Evolutionary conservation across 1,284 basidiomycete species (phyloP).

Genomic region (Austroboletus rostrupii): DNA sequence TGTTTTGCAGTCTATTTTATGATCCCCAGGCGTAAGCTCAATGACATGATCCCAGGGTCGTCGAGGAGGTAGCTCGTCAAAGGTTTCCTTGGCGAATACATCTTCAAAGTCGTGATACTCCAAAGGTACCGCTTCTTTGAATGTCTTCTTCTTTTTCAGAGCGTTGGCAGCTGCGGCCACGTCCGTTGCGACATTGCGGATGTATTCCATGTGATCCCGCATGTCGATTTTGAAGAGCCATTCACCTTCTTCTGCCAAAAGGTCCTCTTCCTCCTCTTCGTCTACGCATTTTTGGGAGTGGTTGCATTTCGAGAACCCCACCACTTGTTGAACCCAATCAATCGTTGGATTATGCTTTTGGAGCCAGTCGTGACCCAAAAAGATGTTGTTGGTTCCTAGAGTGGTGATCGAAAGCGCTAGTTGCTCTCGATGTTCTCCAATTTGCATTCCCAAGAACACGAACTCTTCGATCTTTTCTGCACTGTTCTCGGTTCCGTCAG

Average conservation of each 20-base stretch:
- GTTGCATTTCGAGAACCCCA: not conserved
- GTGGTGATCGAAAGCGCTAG: not conserved
- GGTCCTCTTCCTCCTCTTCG: not conserved
- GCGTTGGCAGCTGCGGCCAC: too few relatives aligned
- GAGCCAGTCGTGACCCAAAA: not conserved
- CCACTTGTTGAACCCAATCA: not conserved
- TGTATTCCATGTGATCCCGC: not conserved
- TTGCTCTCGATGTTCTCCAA: not conserved
- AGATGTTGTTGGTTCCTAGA: not conserved
- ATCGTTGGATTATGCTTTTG: not conserved
- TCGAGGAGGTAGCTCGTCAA: too few relatives aligned
- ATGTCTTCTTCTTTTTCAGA: not conserved
- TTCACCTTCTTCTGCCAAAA: not conserved
- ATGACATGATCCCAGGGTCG: too few relatives aligned
- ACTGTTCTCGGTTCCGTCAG: not conserved
- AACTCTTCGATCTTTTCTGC: not conserved
- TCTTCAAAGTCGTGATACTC: too few relatives aligned
- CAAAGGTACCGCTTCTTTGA: not conserved
- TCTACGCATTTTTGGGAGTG: not conserved
- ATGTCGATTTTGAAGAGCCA: too few relatives aligned
- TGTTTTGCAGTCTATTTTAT: too few relatives aligned
- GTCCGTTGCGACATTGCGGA: not conserved
- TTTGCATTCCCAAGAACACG: not conserved
- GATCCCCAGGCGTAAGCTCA: too few relatives aligned
- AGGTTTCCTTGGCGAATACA: too few relatives aligned